Evolutionary conservation across 345 rosid genomes (phyloP), one percentile per base, ranked within the genome.

Genomic region (Clarkia xantiana): DNA sequence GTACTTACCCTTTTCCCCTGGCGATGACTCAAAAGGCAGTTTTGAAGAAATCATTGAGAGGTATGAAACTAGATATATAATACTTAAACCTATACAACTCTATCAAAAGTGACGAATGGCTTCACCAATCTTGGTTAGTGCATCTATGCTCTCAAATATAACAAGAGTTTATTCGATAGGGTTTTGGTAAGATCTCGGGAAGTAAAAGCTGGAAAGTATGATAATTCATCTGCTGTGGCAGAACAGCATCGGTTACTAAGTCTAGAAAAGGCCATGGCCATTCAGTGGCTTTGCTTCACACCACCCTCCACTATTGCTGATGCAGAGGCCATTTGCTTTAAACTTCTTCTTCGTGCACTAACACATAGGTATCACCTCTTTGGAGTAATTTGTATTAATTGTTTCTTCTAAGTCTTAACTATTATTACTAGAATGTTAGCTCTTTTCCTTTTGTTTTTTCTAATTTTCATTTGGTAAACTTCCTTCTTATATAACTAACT

Each of bases 241-340:
- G 96, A 91, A 75, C 93, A 91, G 73, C 94, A 86, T 54, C 86
- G 85, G 58, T 69, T 76, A 69, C 93, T 76, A 63, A 91, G 96
- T 75, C 90, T 91, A 59, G 85, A 86, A 58, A 91, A 91, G 64
- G 96, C 98, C 61, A 76, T 72, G 72, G 90, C 71, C 43, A 78
- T 90, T 61, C 97, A 86, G 63, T 90, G 96, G 94, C 91, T 90
- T 54, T 90, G 97, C 77, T 90, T 90, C 67, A 83, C 94, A 47
- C 94, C 97, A 46, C 97, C 96, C 42, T 77, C 91, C 51, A 83
- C 94, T 44, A 81, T 79, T 67, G 51, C 70, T 40, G 60, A 81
- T 59, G 94, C 80, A 55, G 67, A 75, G 47, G 83, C 67, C 51
- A 68, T 84, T 58, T 72, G 90, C 58, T 60, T 73, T 52, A 86